phyloP scores from a whole-genome alignment of 495 filamentous ascomycete species.

The Penicillium herquei region DNA sequence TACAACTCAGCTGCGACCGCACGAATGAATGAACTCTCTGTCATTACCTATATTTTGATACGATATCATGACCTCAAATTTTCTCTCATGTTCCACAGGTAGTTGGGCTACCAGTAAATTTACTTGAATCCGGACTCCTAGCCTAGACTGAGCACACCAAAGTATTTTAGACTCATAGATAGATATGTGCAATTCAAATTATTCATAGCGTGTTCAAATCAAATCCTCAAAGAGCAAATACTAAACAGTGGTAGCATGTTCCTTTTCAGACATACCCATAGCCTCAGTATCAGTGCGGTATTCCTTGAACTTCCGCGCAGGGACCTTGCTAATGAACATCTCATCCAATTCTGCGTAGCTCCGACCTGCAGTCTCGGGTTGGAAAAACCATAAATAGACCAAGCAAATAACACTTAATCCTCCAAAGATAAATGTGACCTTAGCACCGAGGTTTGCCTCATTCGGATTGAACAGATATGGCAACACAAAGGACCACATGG shows the following conservation, averaged over 20 bases:
- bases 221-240: no score
- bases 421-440: conserved; percentile 24
- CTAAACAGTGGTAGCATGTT: neutral
- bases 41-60: no score
- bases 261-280: conserved; percentile 11
- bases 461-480: conserved; percentile 15
- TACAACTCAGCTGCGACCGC: neutral
- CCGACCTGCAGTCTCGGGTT: conserved; percentile 14
- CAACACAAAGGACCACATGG: conserved; percentile 29
- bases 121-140: no score
- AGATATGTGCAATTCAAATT: no score
- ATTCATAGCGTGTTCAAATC: no score
- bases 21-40: neutral
- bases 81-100: no score
- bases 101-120: no score
- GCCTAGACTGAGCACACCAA: no score
- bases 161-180: no score
- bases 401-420: conserved; percentile 15
- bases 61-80: no score
- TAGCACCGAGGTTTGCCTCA: conserved; percentile 12
- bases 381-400: conserved; percentile 19
- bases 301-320: conserved; percentile 14
- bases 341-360: conserved; percentile 21
- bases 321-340: conserved; percentile 17
- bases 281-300: conserved; percentile 17